Base-by-base conservation (phyloP, 768 basidiomycete genomes). In the Megacollybia marginata region DNA sequence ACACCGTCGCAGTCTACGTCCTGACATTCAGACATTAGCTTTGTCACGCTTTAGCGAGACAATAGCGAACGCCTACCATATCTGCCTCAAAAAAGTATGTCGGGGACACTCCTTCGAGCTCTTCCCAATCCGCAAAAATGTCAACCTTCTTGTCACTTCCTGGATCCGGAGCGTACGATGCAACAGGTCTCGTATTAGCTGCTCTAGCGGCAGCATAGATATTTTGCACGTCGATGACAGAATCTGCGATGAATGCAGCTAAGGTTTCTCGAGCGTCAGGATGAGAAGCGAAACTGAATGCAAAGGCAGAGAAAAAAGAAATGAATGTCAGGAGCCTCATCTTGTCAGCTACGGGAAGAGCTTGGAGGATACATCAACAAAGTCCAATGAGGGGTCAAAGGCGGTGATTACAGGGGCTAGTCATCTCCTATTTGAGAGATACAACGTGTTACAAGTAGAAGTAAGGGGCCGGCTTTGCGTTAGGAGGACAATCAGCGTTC, bases 1-100 rank as follows among this genome's bases (percentile, higher is more conserved):
- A 34, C 10, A 36, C 9, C 38, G 18, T 40, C 38, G 8, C 38
- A 40, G 38, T 44, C n/a, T 16, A 44, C 28, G 23, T 44, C 28
- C 44, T 15, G 38, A 19, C n/a, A n/a, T 15, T 20, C 36, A 18
- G 9, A 50, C 40, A 1, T 28, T 9, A 45, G 5, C 10, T 46
- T 18, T 18, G 43, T 6, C 23, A 10, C 11, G 23, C 9, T 11
- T 35, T 12, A 36, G 32, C 33, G 28, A 31, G 42, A 46, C 16
- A 33, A 20, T 34, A 12, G 19, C n/a, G n/a, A n/a, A 18, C 13
- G n/a, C 15, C 55, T 46, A 7, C 57, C 61, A 62, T 62, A 42
- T 62, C 60, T 12, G 57, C 59, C 23, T 28, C 23, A 15, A 58
- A 55, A 47, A 61, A 59, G 36, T 55, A 51, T 42, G 57, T 55